These are phyloP conservation scores for Debaryomyces maramus DNA, from an alignment of 805 yeast genomes.

Conservation along the genomic window DNA sequence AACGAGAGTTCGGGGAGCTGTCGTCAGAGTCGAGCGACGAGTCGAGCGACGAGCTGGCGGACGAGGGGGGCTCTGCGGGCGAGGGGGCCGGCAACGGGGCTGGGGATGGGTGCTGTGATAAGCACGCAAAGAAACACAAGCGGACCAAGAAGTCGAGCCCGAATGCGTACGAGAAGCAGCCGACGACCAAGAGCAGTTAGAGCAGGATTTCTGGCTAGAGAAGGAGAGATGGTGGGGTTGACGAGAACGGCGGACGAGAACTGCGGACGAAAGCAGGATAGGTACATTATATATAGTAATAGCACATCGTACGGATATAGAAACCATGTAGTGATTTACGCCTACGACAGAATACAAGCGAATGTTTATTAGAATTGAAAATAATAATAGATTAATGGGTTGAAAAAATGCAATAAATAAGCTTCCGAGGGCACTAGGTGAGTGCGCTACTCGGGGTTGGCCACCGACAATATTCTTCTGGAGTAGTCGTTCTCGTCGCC, in stretches of 20 bases:
- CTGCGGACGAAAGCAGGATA: no score
- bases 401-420: no score
- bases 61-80: neutral
- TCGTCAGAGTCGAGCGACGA: slow-evolving; percentile 22
- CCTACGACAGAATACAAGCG: no score
- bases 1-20: slow-evolving; percentile 55
- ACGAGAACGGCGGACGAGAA: no score
- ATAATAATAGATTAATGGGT: no score
- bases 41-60: slow-evolving; percentile 5
- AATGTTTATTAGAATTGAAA: no score
- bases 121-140: slow-evolving; percentile 13
- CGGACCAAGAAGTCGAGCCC: slow-evolving; percentile 43
- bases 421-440: no score
- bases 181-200: slow-evolving; percentile 46
- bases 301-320: no score
- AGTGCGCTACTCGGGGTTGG: slow-evolving; percentile 22
- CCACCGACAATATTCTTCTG: slow-evolving; percentile 28
- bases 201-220: no score
- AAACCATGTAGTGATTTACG: no score
- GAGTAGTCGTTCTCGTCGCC: slow-evolving; percentile 37
- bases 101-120: slow-evolving; percentile 15
- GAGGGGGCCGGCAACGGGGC: neutral
- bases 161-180: slow-evolving; percentile 89
- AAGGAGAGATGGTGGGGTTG: no score
- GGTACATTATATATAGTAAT: no score